Evolutionary conservation across 1,284 basidiomycete genomes (phyloP).

Genomic region (Moniliella sp.): DNA sequence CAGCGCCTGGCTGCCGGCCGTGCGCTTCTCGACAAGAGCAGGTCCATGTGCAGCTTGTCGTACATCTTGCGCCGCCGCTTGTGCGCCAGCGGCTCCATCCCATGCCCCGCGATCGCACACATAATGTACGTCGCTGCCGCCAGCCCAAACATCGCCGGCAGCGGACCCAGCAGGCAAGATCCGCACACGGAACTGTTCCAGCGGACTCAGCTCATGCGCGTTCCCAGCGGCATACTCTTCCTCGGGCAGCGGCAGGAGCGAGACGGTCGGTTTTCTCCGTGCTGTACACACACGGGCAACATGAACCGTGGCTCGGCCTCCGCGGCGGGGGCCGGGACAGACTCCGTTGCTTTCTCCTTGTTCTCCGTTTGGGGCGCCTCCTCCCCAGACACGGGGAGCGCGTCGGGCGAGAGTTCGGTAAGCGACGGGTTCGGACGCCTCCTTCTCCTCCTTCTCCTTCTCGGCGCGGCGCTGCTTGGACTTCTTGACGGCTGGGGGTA

Average conservation of each 20-base stretch:
- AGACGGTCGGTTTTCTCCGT: conserved; percentile 66
- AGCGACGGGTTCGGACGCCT: too few species aligned
- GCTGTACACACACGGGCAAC: conserved; percentile 52
- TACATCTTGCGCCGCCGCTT: conserved; percentile 22
- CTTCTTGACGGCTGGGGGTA: not conserved
- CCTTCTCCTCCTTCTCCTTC: too few species aligned
- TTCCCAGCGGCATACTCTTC: conserved; percentile 75
- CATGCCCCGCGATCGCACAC: conserved; percentile 22
- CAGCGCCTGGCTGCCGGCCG: too few species aligned
- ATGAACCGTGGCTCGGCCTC: conserved; percentile 3
- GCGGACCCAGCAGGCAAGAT: conserved; percentile 51
- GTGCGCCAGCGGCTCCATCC: conserved; percentile 22
- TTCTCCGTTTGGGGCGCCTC: too few species aligned
- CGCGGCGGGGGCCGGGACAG: too few species aligned
- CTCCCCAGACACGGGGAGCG: too few species aligned
- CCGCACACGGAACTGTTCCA: conserved; percentile 79
- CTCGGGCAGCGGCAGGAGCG: conserved; percentile 63
- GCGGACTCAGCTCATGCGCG: conserved; percentile 69
- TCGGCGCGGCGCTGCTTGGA: too few species aligned
- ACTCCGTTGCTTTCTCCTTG: too few species aligned
- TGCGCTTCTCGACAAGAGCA: too few species aligned
- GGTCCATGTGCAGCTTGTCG: conserved; percentile 22
- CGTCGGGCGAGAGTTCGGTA: too few species aligned
- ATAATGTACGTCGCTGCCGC: conserved; percentile 27
- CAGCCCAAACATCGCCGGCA: conserved; percentile 31